Evolutionary conservation across 192 early-diverging fungal genomes (phyloP).

Genomic region (Dispira parvispora): DNA sequence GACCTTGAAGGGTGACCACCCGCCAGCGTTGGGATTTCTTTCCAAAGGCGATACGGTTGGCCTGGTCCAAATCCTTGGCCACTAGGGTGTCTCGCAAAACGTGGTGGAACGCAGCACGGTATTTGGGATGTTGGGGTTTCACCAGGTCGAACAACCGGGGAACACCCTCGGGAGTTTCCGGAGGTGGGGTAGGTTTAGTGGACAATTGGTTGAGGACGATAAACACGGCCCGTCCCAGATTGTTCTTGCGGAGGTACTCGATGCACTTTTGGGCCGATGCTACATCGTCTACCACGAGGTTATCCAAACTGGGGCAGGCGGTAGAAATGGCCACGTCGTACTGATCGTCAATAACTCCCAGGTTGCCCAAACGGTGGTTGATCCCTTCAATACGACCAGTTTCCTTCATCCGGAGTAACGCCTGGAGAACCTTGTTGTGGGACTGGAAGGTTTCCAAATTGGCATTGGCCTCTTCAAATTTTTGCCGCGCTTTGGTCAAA

Average conservation of each 20-base stretch:
- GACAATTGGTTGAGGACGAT: conserved; percentile 63
- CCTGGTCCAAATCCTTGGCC: conserved; percentile 61
- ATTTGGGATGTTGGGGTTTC: conserved; percentile 49
- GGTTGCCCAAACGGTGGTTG: conserved; percentile 76
- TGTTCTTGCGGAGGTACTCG: conserved; percentile 68
- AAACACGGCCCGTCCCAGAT: conserved; percentile 74
- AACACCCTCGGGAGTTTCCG: conserved; percentile 56
- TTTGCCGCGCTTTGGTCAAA: conserved; percentile 30
- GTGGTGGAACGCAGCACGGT: conserved; percentile 72
- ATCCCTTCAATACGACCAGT: conserved; percentile 59
- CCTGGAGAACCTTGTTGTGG: conserved; percentile 47
- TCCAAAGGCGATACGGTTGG: conserved; percentile 80
- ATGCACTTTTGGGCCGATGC: conserved; percentile 74
- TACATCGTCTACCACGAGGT: conserved; percentile 85
- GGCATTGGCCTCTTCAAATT: conserved; percentile 50
- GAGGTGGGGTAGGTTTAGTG: conserved; percentile 26
- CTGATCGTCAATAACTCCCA: conserved; percentile 85
- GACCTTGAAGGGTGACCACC: conserved; percentile 85
- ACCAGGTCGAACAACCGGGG: conserved; percentile 86
- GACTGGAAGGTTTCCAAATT: conserved; percentile 43
- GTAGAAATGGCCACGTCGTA: conserved; percentile 95
- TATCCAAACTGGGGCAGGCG: conserved; percentile 61
- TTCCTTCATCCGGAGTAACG: conserved; percentile 50
- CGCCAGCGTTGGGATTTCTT: conserved; percentile 44
- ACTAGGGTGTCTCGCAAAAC: conserved; percentile 77